Conservation (phyloP, 2,329 filamentous ascomycete species). For the Simplicillium sp. region DNA sequence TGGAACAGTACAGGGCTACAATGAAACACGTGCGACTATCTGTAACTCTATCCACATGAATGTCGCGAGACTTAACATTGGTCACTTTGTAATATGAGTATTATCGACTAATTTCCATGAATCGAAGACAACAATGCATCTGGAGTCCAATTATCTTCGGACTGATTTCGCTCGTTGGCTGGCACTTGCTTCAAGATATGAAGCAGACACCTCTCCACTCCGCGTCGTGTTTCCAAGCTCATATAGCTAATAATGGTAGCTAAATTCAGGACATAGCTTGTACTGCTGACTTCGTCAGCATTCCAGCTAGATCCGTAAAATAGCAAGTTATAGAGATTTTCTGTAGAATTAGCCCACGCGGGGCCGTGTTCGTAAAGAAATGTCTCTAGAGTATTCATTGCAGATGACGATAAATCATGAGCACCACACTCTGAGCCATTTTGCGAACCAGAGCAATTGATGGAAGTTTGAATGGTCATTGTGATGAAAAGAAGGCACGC, state of each 20-base stretch:
- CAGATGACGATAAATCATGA: neutral
- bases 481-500: conserved; percentile 2
- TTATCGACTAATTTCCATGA: conserved; percentile 2
- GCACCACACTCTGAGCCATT: neutral
- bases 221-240: conserved; percentile 1
- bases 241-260: conserved; percentile 1
- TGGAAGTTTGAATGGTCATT: neutral
- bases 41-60: too few relatives aligned
- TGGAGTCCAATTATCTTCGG: neutral
- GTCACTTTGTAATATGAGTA: too few relatives aligned
- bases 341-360: neutral
- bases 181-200: conserved; percentile 1
- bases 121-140: conserved; percentile 1
- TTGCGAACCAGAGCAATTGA: too few relatives aligned
- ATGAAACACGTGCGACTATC: too few relatives aligned
- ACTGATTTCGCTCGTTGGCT: neutral
- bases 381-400: neutral
- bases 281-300: neutral
- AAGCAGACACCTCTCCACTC: neutral
- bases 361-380: neutral
- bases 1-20: too few relatives aligned
- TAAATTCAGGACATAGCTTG: neutral
- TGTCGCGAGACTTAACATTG: too few relatives aligned
- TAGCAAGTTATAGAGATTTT: conserved; percentile 1
- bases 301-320: neutral